Conservation (phyloP, 2,329 filamentous ascomycete species). For the Botrytis sinoallii region DNA sequence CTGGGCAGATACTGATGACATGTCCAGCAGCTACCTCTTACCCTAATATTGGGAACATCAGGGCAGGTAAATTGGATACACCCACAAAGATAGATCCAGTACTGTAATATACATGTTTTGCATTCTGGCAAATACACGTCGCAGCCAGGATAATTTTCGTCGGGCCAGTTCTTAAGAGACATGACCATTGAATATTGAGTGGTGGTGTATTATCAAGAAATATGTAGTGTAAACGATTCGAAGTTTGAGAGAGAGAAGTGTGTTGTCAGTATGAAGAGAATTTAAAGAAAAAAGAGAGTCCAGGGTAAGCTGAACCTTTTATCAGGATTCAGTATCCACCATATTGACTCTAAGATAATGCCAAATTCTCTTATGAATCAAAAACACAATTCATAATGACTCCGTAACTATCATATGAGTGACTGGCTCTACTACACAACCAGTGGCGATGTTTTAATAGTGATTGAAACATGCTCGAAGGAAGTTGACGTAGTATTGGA, state of each 20-base stretch:
- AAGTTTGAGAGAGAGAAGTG: not conserved
- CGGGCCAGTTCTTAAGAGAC: not conserved
- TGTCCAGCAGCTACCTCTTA: not conserved
- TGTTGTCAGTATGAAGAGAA: not conserved
- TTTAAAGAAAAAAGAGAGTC: not conserved
- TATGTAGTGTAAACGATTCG: not conserved
- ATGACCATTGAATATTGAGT: not conserved
- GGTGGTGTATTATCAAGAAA: not conserved
- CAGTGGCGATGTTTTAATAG: not conserved
- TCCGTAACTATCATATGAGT: not conserved
- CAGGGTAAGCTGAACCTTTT: not conserved
- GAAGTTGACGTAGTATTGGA: not conserved
- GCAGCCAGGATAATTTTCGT: not conserved
- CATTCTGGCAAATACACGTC: not conserved
- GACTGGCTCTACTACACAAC: not conserved
- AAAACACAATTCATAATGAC: not conserved
- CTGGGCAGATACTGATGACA: not conserved
- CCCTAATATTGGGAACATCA: not conserved
- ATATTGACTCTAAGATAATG: not conserved
- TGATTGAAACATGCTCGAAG: not conserved
- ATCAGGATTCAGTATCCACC: not conserved
- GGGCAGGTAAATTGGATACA: not conserved
- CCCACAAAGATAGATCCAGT: not conserved
- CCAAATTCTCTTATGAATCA: not conserved
- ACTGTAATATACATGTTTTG: not conserved